Base-by-base conservation (phyloP, 2,329 filamentous ascomycete species). In the Drechslerella dactyloides region DNA sequence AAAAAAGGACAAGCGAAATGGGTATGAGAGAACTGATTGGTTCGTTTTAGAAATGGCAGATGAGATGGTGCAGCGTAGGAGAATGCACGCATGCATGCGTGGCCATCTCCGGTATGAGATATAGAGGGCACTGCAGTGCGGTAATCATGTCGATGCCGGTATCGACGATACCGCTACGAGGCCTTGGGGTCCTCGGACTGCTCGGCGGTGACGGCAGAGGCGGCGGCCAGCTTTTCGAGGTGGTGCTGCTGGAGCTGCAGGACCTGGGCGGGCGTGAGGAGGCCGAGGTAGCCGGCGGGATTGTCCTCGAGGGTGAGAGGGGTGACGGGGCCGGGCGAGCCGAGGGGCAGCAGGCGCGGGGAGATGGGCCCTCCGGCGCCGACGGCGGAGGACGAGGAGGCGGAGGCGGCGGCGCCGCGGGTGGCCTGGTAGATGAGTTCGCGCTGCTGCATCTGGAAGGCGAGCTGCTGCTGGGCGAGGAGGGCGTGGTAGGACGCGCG, bases 181-280 rank as follows among this genome's bases (percentile, higher is more conserved):
- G 60, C 21, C 53, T 74, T 69, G 61, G 57, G 60, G 46, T 69
- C 75, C 65, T 77, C 70, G 58, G 78, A 77, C 77, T 79, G 76
- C 77, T 78, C 76, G 75, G 73, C 74, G 74, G 75, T 75, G 73
- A 77, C 76, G 77, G 77, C 77, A 4, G 64, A 33, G 27, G 27
- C 64, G 46, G 64, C 55, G 35, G 61, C 62, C 15, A 66, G 19
- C 19, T 65, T 68, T 19, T 62, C 69, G 37, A 73, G 58, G 21
- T 66, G 63, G 21, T 63, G 58, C 30, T 73, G 62, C 35, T 73
- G 60, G 6, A 73, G 53, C 30, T 64, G 59, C 5, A 65, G 46
- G 33, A 56, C 58, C n/a, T 57, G 57, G 1, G 64, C 42, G 27
- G 70, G 62, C 11, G 68, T 65, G 0, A 58, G 3, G 33, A 69